Conservation (phyloP, 2,329 filamentous ascomycete genomes). For the Penicillium sp. region DNA sequence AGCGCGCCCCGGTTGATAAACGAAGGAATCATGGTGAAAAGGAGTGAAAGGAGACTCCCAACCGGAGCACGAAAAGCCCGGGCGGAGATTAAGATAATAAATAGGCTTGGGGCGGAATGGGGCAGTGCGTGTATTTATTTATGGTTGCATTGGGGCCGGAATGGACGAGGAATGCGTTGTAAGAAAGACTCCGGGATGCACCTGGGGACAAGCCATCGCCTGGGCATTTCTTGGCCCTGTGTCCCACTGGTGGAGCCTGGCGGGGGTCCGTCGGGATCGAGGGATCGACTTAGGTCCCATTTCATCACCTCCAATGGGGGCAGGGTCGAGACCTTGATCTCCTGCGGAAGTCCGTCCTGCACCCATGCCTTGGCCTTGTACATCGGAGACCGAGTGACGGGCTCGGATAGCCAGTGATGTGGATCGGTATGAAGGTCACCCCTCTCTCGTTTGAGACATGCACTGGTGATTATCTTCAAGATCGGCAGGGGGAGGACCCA, state of each 20-base stretch:
- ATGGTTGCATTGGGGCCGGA: slow-evolving; percentile 25
- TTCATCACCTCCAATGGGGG: slow-evolving; percentile 3
- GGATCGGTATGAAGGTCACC: slow-evolving; percentile 14
- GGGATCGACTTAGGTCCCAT: slow-evolving; percentile 4
- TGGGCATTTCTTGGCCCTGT: slow-evolving; percentile 15
- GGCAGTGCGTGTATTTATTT: slow-evolving; percentile 16
- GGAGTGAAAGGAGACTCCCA: slow-evolving; percentile 3
- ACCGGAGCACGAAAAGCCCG: neutral
- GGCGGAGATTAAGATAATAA: slow-evolving; percentile 7
- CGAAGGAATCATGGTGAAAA: slow-evolving; percentile 26
- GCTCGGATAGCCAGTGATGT: slow-evolving; percentile 13
- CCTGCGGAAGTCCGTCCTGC: neutral
- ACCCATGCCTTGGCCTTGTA: neutral
- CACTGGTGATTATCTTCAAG: slow-evolving; percentile 2
- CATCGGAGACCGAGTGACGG: neutral
- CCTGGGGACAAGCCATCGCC: neutral
- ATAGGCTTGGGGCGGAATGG: slow-evolving; percentile 4
- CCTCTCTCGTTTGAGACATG: slow-evolving; percentile 9
- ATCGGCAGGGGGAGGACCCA: slow-evolving; percentile 23
- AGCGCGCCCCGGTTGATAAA: slow-evolving; percentile 27
- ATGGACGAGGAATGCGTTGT: slow-evolving; percentile 16
- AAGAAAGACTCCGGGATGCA: neutral
- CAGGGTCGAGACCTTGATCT: neutral
- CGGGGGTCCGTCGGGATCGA: slow-evolving; percentile 16
- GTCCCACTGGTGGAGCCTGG: slow-evolving; percentile 15